Base-by-base conservation (phyloP, 352 stramenopile genomes). In the Phytophthora chlamydospora region DNA sequence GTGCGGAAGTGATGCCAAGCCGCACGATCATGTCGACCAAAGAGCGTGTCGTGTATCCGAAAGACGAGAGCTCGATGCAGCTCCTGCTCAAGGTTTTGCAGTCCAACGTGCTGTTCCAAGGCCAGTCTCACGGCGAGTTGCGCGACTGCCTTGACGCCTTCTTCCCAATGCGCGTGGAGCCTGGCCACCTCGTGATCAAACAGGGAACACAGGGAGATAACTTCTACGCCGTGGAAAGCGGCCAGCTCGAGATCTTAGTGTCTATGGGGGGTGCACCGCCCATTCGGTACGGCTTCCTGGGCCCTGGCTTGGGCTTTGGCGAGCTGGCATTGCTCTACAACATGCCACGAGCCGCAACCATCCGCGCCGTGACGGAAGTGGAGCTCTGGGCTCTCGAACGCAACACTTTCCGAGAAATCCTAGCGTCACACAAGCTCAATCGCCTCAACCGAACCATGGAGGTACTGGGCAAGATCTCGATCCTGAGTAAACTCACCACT, bases 251-350 rank as follows among this genome's bases (percentile, higher is more conserved):
- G 57, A 88, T 91, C 51, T 60, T 93, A 17, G 85, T 93, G 7
- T 56, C 79, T 10, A 74, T 75, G 19, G 71, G 71, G 8, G 85
- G 78, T 6, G 61, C 74, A 16, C 69, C 68, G 4, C 77, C 78
- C 0, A 90, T 93, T 49, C 83, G 84, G 16, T 93, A 90, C 53
- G 85, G 85, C 7, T 83, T 78, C 19, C 62, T 93, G 10, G 63
- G 63, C 21, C 46, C 80, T 0, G 83, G 85, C 4, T 71, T 88
- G 66, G 85, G 91, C 5, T 99, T 99, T 77, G 97, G 97, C 27
- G 97, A 99, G 66, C 69, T 99, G 1, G 96, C 97, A 4, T 73
- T 99, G 41, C 81, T 99, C 60, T 99, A 98, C 73, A 98, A 98
- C 62, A 90, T 93, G 73, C 97, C 97, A 8, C 83, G 97, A 47